Conservation (phyloP, 2,329 filamentous ascomycete genomes). For the Beauveria sp. region DNA sequence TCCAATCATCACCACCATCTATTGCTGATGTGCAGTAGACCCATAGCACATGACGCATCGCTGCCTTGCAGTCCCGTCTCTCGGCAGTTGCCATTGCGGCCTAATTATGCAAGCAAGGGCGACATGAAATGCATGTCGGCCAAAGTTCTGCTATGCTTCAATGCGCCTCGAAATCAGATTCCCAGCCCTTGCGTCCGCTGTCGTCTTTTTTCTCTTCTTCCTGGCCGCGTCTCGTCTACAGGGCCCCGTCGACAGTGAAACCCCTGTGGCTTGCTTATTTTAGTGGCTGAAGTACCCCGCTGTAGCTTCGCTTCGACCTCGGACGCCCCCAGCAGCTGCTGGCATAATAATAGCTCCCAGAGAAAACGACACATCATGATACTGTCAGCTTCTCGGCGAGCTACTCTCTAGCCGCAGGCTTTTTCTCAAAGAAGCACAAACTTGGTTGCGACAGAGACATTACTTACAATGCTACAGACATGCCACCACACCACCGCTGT, state of each 20-base stretch:
- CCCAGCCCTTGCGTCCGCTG: not conserved
- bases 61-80: not conserved
- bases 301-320: too few species aligned
- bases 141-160: not conserved
- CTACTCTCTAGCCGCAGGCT: too few species aligned
- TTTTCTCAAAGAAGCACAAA: not conserved
- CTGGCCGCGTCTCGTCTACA: not conserved
- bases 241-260: too few species aligned
- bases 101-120: not conserved
- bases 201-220: not conserved
- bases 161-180: not conserved
- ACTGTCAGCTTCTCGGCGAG: too few species aligned
- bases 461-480: not conserved
- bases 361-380: too few species aligned
- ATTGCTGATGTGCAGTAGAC: not conserved
- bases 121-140: not conserved
- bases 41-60: not conserved
- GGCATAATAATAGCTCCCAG: too few species aligned
- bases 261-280: too few species aligned
- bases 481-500: not conserved
- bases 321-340: not conserved
- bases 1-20: not conserved
- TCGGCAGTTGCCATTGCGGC: slow-evolving; percentile 1
- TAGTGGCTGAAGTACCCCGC: too few species aligned
- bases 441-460: not conserved